Percentiles rank a stretch among this genome's conserved stretches.
phyloP scores from a whole-genome alignment of 2,329 filamentous ascomycete genomes.

The Colletotrichum theobromicola region DNA sequence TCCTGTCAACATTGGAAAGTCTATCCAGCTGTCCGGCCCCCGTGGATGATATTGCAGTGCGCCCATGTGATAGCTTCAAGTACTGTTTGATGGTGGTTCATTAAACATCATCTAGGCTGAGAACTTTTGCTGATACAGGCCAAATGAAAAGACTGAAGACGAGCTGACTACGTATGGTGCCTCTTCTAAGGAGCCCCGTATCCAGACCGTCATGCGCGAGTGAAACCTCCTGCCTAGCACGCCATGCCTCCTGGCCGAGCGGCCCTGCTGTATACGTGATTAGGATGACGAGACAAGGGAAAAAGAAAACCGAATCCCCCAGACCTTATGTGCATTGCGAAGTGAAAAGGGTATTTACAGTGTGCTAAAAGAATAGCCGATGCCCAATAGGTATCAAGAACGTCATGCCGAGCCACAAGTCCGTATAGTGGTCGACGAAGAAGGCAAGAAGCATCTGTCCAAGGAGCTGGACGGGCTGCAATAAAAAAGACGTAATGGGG shows the following conservation, averaged over 20 bases:
- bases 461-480: constrained; percentile 10
- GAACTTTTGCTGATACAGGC: constrained; percentile 7
- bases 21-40: background rate
- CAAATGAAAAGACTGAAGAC: background rate
- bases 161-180: background rate
- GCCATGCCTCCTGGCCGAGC: background rate
- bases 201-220: background rate
- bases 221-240: background rate
- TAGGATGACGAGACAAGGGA: background rate
- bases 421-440: background rate
- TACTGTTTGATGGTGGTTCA: background rate
- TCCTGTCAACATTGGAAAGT: background rate
- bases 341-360: constrained; percentile 19
- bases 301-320: background rate
- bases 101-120: constrained; percentile 16
- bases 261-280: background rate
- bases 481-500: constrained; percentile 15
- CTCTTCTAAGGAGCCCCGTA: constrained; percentile 2
- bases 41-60: background rate
- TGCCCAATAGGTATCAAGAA: constrained; percentile 20
- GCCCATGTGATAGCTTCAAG: background rate
- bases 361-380: constrained; percentile 7
- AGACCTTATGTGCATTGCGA: constrained; percentile 5
- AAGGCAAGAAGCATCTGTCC: constrained; percentile 4
- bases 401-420: background rate